These are phyloP conservation scores for Neurospora sublineolata DNA, from an alignment of 495 filamentous ascomycete species.

Conservation along the genomic window DNA sequence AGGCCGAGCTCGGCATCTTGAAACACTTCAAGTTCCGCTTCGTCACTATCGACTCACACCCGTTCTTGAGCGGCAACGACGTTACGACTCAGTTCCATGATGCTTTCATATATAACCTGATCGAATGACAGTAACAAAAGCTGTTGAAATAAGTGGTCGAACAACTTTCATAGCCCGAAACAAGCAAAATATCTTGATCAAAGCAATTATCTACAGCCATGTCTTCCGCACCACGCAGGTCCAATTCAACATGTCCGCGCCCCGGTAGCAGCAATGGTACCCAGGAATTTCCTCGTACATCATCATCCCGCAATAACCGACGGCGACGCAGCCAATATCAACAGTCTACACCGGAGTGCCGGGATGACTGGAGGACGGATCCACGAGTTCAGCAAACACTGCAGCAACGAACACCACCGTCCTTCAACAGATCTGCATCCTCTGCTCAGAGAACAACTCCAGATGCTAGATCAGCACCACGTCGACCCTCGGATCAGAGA, in stretches of 20 bases:
- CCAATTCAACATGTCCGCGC: constrained; percentile 16
- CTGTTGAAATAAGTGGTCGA: not conserved
- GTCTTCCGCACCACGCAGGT: constrained; percentile 8
- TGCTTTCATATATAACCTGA: not conserved
- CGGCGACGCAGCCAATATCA: not conserved
- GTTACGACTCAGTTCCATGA: not conserved
- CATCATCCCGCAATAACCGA: not conserved
- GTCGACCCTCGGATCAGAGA: not conserved
- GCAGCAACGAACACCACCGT: not conserved
- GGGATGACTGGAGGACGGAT: not conserved
- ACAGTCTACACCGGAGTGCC: not conserved
- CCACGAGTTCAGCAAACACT: not conserved
- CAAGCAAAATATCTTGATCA: not conserved
- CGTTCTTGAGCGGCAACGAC: not conserved
- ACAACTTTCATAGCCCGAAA: not conserved
- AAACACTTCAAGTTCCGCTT: not conserved
- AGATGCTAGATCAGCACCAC: not conserved
- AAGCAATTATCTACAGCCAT: constrained; percentile 1
- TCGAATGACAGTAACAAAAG: not conserved
- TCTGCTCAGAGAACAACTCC: not conserved
- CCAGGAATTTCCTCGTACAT: constrained; percentile 8
- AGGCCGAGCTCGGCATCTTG: not conserved
- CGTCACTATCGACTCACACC: not conserved
- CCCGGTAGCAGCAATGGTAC: constrained; percentile 1
- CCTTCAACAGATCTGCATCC: not conserved